Conservation (phyloP, 2,329 filamentous ascomycete genomes). For the Aspergillus sp. region DNA sequence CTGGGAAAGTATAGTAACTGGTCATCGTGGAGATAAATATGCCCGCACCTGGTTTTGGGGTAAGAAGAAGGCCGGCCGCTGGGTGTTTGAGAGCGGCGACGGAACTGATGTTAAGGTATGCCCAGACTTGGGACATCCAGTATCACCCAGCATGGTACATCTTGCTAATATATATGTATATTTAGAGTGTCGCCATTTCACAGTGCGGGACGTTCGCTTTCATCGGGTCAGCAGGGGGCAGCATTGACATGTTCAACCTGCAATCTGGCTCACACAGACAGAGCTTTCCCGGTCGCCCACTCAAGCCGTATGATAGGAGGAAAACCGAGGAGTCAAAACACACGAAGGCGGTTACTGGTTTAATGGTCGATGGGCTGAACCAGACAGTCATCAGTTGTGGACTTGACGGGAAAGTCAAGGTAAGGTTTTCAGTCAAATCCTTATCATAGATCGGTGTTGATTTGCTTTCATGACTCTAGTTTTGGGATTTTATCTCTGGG, state of each 20-base stretch:
- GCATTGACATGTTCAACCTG: constrained; percentile 92
- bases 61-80: constrained; percentile 83
- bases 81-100: constrained; percentile 86
- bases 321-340: constrained; percentile 62
- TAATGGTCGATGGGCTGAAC: constrained; percentile 87
- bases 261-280: constrained; percentile 88
- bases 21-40: constrained; percentile 76
- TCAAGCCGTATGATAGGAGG: constrained; percentile 35
- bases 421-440: constrained; percentile 15
- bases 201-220: constrained; percentile 91
- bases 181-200: constrained; percentile 76
- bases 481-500: constrained; percentile 92
- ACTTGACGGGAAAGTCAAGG: constrained; percentile 83
- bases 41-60: constrained; percentile 99
- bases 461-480: constrained; percentile 38
- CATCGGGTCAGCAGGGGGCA: constrained; percentile 76
- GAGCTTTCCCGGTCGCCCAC: constrained; percentile 69
- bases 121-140: no score
- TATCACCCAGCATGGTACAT: neutral
- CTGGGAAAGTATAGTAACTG: constrained; percentile 96
- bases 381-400: constrained; percentile 80
- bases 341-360: constrained; percentile 74
- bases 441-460: neutral
- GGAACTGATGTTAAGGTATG: constrained; percentile 63
- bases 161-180: neutral